Evolutionary conservation across 2,329 filamentous ascomycete species (phyloP).

Genomic region (Pseudocercospora pini-densiflorae): DNA sequence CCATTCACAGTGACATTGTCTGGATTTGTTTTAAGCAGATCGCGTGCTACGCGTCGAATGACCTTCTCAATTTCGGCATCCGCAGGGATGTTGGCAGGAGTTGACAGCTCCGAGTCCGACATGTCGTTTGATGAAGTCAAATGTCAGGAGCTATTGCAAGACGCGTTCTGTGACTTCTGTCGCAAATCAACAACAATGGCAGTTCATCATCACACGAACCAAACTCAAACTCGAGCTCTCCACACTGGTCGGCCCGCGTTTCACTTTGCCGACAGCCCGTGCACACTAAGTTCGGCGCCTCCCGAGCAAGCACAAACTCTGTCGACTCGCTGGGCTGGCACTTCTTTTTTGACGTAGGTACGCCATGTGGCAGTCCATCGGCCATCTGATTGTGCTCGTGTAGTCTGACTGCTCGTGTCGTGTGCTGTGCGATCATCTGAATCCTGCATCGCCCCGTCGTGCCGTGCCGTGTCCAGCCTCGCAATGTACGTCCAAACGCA

Average conservation of each 20-base stretch:
- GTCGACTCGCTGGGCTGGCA: neutral
- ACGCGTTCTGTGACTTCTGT: constrained; percentile 9
- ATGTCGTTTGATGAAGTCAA: constrained; percentile 20
- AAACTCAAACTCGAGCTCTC: neutral
- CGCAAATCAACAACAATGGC: neutral
- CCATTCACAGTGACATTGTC: constrained; percentile 63
- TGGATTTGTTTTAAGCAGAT: constrained; percentile 46
- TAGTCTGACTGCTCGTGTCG: neutral
- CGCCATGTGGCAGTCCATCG: constrained; percentile 3
- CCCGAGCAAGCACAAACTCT: neutral
- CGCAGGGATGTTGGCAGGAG: constrained; percentile 35
- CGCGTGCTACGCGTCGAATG: constrained; percentile 47
- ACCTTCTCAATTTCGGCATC: constrained; percentile 45
- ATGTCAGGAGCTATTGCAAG: neutral
- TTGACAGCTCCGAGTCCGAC: constrained; percentile 33
- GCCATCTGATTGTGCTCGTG: neutral
- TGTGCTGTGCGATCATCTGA: constrained; percentile 3
- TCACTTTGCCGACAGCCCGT: neutral
- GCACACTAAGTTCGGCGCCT: neutral
- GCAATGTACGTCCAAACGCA: neutral
- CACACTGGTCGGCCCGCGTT: neutral
- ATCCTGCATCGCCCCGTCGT: neutral
- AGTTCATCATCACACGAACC: neutral
- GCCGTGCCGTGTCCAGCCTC: neutral
- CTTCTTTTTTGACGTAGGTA: neutral